Evolutionary conservation across 2,329 filamentous ascomycete genomes (phyloP), one percentile per base, ranked within the genome.

Genomic region (Hirsutella rhossiliensis): DNA sequence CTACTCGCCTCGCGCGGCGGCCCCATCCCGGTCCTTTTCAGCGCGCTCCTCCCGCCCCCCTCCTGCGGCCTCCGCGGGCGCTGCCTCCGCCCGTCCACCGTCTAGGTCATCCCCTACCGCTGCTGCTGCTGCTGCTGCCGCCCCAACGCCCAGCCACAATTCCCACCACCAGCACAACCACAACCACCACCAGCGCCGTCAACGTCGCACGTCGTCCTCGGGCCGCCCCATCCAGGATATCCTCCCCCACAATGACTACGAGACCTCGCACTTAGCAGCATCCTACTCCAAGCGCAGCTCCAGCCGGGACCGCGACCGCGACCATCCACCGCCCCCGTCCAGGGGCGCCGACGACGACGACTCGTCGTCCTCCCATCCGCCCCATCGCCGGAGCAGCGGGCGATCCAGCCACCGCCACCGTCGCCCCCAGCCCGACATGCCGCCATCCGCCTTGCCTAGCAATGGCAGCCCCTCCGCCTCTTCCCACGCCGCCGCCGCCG

Each of bases 221-320:
- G 60, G 63, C 45, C 66, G 65, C 49, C 62, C 66, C 47, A 55
- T 63, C 40, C 65, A 69, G 49, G 65, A 73, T 45, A 53, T 65
- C 38, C 54, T 66, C 43, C 66, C 68, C 44, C 78, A 82, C 56
- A 73, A 82, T 62, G 85, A 92, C 64, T 81, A 80, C 69, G 86
- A 90, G 65, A 75, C 80, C 54, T 71, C 74, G 55, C 81, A 81
- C 68, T 63, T 84, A 67, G 75, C 23, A 27, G 2, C 77, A 55
- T 48, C 53, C 47, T 67, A 76, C 66, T 52, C 73, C 70, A 64
- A 78, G 75, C 75, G 79, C 65, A 80, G 73, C 66, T 72, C 76
- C 47, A 83, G 79, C 54, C 74, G 73, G 28, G 32, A 43, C 36
- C 42, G 43, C n/a, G 29, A 42, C 23, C 45, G 45, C 17, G 45